Conservation (phyloP, 768 basidiomycete species). For the Tricholomella constricta region DNA sequence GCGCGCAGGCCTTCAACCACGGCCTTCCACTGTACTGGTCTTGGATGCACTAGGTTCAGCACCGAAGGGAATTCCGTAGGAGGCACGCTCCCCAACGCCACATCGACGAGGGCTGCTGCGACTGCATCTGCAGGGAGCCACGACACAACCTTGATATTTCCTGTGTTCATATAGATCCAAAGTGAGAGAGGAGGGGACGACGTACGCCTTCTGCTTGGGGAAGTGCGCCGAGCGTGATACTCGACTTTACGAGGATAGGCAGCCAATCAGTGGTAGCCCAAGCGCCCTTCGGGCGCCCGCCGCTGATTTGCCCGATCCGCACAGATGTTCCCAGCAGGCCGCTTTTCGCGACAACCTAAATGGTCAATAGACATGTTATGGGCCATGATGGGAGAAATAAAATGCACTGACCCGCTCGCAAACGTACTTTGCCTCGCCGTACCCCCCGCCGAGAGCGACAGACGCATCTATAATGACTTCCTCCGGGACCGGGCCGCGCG, state of each 20-base stretch:
- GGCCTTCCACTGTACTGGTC: constrained; percentile 26
- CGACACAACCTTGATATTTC: constrained; percentile 18
- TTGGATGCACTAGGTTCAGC: constrained; percentile 36
- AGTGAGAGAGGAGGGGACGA: neutral
- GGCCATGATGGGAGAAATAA: neutral
- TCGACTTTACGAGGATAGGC: constrained; percentile 40
- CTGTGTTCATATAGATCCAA: neutral
- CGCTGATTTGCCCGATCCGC: constrained; percentile 40
- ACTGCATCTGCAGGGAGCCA: constrained; percentile 34
- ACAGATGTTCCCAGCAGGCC: constrained; percentile 31
- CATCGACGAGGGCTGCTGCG: constrained; percentile 25
- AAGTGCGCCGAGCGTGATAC: constrained; percentile 27
- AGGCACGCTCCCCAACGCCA: constrained; percentile 25
- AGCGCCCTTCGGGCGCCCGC: constrained; percentile 34
- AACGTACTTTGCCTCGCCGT: constrained; percentile 37
- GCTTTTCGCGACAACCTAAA: constrained; percentile 31
- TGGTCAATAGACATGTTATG: neutral
- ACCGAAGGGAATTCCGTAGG: constrained; percentile 15
- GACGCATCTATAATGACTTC: constrained; percentile 27
- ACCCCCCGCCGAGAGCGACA: constrained; percentile 30
- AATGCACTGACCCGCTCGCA: constrained; percentile 29
- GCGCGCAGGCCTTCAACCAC: constrained; percentile 6
- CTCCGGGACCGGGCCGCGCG: constrained; percentile 32
- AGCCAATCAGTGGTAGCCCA: constrained; percentile 44
- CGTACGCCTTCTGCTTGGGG: constrained; percentile 30